These are phyloP conservation scores for Hamamelis virginiana DNA, from an alignment of 164 flowering plant species.

Conservation along the genomic window DNA sequence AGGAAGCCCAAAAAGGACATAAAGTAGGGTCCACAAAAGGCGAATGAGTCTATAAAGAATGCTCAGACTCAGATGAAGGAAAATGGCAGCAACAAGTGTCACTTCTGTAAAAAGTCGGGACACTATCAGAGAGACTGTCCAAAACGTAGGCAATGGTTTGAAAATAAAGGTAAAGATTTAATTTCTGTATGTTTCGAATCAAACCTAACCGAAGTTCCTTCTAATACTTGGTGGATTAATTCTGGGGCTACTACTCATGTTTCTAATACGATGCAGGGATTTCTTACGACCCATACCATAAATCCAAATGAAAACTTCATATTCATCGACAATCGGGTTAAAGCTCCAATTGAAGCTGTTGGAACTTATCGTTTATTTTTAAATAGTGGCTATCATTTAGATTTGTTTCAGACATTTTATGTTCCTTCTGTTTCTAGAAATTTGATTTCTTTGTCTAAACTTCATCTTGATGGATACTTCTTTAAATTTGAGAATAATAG, in stretches of 20 bases:
- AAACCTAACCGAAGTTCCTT: constrained; percentile 15
- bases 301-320: too few relatives aligned
- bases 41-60: not conserved
- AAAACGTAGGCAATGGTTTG: constrained; percentile 12
- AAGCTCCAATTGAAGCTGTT: not conserved
- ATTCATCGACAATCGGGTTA: too few relatives aligned
- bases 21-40: not conserved
- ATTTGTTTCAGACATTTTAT: constrained; percentile 5
- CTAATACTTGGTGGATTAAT: constrained; percentile 11
- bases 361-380: not conserved
- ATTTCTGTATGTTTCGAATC: constrained; percentile 13
- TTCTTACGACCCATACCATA: too few relatives aligned
- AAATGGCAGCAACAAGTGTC: not conserved
- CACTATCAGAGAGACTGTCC: constrained; percentile 2
- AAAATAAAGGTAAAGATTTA: constrained; percentile 2
- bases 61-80: not conserved
- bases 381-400: not conserved
- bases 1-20: not conserved
- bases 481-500: not conserved
- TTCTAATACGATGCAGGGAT: not conserved
- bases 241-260: not conserved
- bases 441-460: not conserved
- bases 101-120: constrained; percentile 3
- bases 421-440: constrained; percentile 6
- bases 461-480: not conserved